These are phyloP conservation scores for Leptographium procerum DNA, from an alignment of 2,329 filamentous ascomycete genomes.

Conservation along the genomic window DNA sequence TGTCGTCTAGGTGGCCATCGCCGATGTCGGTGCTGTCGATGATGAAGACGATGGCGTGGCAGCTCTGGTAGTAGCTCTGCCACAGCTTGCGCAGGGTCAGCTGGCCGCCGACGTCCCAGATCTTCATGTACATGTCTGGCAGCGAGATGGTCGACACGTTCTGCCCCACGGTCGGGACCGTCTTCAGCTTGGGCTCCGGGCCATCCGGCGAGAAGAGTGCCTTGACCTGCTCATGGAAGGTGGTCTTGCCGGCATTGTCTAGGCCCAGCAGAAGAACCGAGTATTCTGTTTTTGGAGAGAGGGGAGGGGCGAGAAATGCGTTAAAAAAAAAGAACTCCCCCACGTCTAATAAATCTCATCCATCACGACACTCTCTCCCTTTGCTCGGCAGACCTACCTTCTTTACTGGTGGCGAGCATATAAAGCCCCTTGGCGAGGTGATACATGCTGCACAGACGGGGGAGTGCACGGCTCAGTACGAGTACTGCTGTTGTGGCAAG, in stretches of 20 bases:
- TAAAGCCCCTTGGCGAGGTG: slow-evolving; percentile 93
- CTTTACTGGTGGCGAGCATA: slow-evolving; percentile 90
- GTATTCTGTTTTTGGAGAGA: no score
- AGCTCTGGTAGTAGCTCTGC: slow-evolving; percentile 90
- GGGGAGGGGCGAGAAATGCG: background rate
- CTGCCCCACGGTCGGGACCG: slow-evolving; percentile 92
- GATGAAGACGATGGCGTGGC: slow-evolving; percentile 95
- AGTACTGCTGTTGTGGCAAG: background rate
- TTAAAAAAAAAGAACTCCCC: no score
- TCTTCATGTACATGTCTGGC: slow-evolving; percentile 92
- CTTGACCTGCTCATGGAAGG: slow-evolving; percentile 94
- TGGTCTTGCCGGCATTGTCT: slow-evolving; percentile 97
- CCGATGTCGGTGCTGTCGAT: slow-evolving; percentile 92
- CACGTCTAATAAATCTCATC: background rate
- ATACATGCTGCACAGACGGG: slow-evolving; percentile 53
- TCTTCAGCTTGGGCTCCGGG: slow-evolving; percentile 61
- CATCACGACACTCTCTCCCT: no score
- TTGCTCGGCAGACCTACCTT: slow-evolving; percentile 46
- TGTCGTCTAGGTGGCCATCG: slow-evolving; percentile 52
- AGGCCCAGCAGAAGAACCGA: slow-evolving; percentile 93
- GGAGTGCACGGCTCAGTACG: background rate
- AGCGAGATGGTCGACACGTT: slow-evolving; percentile 88
- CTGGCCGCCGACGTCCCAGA: slow-evolving; percentile 97
- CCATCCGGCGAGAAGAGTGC: slow-evolving; percentile 60
- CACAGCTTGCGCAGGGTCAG: slow-evolving; percentile 79